These are phyloP conservation scores for Claviceps humidiphila DNA, from an alignment of 2,329 filamentous ascomycete genomes.

Conservation along the genomic window DNA sequence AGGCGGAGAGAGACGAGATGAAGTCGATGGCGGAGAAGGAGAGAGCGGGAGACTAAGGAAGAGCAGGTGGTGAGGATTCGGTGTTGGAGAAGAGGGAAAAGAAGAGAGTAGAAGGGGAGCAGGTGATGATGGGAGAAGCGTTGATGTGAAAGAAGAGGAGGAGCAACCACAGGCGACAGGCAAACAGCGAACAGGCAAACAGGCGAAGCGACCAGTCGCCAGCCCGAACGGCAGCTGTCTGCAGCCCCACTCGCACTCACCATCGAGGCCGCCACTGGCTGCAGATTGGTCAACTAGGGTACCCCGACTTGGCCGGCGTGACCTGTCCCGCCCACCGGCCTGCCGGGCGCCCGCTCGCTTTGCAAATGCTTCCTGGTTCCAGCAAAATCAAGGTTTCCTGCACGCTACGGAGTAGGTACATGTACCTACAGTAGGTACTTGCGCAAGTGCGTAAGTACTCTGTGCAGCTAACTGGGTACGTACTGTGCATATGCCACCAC, in stretches of 20 bases:
- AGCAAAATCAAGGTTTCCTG: too few relatives aligned
- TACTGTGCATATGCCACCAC: too few relatives aligned
- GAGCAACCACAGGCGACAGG: not conserved
- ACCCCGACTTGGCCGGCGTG: too few relatives aligned
- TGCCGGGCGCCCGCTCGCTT: too few relatives aligned
- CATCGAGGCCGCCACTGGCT: not conserved
- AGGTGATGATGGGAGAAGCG: constrained; percentile 4
- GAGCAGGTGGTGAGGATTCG: not conserved
- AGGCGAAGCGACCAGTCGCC: not conserved
- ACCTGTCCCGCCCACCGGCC: too few relatives aligned
- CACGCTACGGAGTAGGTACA: too few relatives aligned
- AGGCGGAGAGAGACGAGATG: constrained; percentile 1
- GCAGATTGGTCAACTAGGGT: too few relatives aligned
- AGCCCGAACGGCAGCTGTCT: not conserved
- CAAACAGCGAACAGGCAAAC: not conserved
- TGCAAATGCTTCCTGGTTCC: too few relatives aligned
- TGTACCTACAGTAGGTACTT: too few relatives aligned
- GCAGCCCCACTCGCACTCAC: not conserved
- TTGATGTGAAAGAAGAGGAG: not conserved
- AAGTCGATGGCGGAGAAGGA: not conserved
- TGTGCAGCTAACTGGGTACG: too few relatives aligned
- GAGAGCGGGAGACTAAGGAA: not conserved
- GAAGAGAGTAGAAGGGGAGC: not conserved
- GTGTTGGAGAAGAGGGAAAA: constrained; percentile 5
- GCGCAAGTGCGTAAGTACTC: too few relatives aligned